A percentile compares a stretch with the other conserved stretches of the same genome.
phyloP scores from a whole-genome alignment of 1,284 basidiomycete genomes.

The Puccinia horiana region DNA sequence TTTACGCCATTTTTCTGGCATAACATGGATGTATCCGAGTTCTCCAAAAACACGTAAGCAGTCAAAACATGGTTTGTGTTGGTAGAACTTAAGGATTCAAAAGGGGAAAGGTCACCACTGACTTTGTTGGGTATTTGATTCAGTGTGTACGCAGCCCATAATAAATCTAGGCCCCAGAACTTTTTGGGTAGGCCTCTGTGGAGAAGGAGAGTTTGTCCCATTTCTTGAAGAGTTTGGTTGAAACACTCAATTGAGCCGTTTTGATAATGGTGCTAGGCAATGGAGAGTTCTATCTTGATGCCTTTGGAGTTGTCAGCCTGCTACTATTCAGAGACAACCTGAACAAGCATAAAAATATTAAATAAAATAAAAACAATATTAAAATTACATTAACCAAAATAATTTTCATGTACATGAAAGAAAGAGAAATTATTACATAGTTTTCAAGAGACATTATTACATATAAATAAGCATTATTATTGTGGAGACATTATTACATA shows the following conservation, averaged over 20 bases:
- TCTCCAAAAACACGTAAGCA: not conserved
- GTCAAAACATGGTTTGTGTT: not conserved
- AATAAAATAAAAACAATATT: too few relatives aligned
- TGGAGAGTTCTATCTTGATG: not conserved
- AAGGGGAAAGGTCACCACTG: not conserved
- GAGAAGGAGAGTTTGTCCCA: not conserved
- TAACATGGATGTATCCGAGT: not conserved
- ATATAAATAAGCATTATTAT: too few relatives aligned
- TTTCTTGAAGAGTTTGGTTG: not conserved
- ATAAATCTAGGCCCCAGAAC: not conserved
- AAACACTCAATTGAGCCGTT: not conserved
- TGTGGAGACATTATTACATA: too few relatives aligned
- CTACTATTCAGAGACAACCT: too few relatives aligned
- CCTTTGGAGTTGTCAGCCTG: too few relatives aligned
- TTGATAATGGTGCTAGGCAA: not conserved
- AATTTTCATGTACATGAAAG: too few relatives aligned
- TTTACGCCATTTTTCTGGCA: not conserved
- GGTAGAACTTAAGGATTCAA: not conserved
- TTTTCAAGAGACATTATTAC: too few relatives aligned
- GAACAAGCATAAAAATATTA: too few relatives aligned
- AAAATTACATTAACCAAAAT: too few relatives aligned
- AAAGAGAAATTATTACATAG: too few relatives aligned
- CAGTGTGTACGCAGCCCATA: not conserved
- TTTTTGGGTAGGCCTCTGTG: not conserved
- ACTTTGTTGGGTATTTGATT: not conserved